phyloP scores from a whole-genome alignment of 2,329 filamentous ascomycete genomes.

The Arthrocladium fulminans region DNA sequence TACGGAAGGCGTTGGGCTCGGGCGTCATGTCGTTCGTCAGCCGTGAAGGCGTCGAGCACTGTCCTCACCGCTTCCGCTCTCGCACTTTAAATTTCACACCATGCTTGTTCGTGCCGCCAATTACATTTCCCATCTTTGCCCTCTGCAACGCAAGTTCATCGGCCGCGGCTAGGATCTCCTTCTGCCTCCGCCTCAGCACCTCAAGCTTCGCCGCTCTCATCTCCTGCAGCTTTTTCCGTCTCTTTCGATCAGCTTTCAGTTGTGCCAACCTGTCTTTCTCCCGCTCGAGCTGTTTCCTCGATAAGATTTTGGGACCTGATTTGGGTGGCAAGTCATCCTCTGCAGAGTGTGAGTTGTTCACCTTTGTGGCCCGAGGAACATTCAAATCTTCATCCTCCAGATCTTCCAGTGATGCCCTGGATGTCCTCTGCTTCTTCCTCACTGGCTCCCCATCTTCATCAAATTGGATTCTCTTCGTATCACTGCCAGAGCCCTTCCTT shows the following conservation, averaged over 20 bases:
- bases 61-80: slow-evolving; percentile 50
- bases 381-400: slow-evolving; percentile 16
- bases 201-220: slow-evolving; percentile 42
- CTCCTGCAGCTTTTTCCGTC: slow-evolving; percentile 42
- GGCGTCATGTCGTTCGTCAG: no score
- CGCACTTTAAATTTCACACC: slow-evolving; percentile 57
- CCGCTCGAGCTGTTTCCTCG: slow-evolving; percentile 37
- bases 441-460: slow-evolving; percentile 29
- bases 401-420: slow-evolving; percentile 19
- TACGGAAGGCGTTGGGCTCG: no score
- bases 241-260: slow-evolving; percentile 34
- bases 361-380: neutral
- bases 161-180: slow-evolving; percentile 47
- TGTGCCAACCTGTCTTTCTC: slow-evolving; percentile 33
- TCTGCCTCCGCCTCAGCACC: slow-evolving; percentile 45
- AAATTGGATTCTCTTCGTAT: slow-evolving; percentile 31
- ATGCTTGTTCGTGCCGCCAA: slow-evolving; percentile 55
- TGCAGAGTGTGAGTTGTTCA: neutral
- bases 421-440: slow-evolving; percentile 12
- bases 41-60: neutral
- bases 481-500: slow-evolving; percentile 17
- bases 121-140: slow-evolving; percentile 51
- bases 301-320: slow-evolving; percentile 26
- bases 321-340: slow-evolving; percentile 1
- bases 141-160: slow-evolving; percentile 51